These are phyloP conservation scores for Candida krabiensis DNA, from an alignment of 805 yeast species.

Conservation along the genomic window DNA sequence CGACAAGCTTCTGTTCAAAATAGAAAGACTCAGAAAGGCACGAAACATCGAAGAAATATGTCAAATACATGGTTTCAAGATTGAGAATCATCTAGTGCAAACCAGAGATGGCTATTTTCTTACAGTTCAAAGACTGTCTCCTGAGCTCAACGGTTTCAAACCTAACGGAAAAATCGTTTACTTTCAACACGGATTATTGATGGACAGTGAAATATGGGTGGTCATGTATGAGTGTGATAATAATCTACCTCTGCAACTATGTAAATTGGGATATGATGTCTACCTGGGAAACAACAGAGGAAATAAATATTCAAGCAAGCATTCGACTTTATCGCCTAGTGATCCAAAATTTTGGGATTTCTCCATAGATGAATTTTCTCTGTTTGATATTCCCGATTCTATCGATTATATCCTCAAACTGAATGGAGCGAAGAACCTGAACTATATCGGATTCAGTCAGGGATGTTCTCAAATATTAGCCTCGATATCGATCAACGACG, in stretches of 20 bases:
- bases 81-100: slow-evolving; percentile 74
- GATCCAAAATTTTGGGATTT: slow-evolving; percentile 80
- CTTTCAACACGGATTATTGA: slow-evolving; percentile 88
- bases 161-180: slow-evolving; percentile 58
- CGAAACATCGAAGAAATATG: slow-evolving; percentile 65
- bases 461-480: slow-evolving; percentile 97
- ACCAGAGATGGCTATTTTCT: slow-evolving; percentile 78
- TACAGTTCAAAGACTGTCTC: slow-evolving; percentile 67
- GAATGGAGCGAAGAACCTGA: slow-evolving; percentile 46
- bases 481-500: slow-evolving; percentile 68
- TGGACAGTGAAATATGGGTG: slow-evolving; percentile 77
- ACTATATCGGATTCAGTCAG: slow-evolving; percentile 89
- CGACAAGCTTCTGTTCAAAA: slow-evolving; percentile 19
- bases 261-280: slow-evolving; percentile 86
- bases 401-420: slow-evolving; percentile 68
- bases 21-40: slow-evolving; percentile 45
- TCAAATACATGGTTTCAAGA: slow-evolving; percentile 60
- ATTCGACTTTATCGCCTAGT: slow-evolving; percentile 41
- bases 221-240: slow-evolving; percentile 38
- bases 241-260: slow-evolving; percentile 72
- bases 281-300: slow-evolving; percentile 95
- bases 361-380: slow-evolving; percentile 88
- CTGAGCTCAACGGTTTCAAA: slow-evolving; percentile 31
- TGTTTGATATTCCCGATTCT: slow-evolving; percentile 85
- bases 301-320: slow-evolving; percentile 88